Evolutionary conservation across 192 early-diverging fungal species (phyloP).

Genomic region (Backusella macrospora): DNA sequence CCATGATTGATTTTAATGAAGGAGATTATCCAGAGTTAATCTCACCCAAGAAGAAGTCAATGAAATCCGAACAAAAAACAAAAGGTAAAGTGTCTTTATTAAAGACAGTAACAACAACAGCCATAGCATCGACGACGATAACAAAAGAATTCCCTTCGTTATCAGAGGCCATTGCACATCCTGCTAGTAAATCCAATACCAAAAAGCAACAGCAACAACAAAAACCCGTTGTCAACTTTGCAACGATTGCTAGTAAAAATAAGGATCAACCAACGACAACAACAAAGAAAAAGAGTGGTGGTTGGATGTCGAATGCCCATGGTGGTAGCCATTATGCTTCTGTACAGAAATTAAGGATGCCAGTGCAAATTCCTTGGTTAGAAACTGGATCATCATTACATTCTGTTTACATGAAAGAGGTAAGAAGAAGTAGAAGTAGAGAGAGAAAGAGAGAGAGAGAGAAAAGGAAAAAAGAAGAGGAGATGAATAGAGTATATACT

Average conservation of each 20-base stretch:
- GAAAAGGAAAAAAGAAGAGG: too few species aligned
- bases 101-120: neutral
- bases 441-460: too few species aligned
- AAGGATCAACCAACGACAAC: conserved; percentile 27
- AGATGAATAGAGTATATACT: too few species aligned
- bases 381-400: conserved; percentile 48
- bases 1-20: neutral
- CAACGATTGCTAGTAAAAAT: conserved; percentile 45
- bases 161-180: neutral
- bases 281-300: conserved; percentile 17
- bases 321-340: neutral
- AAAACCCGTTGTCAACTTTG: conserved; percentile 37
- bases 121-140: neutral
- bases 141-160: conserved; percentile 17
- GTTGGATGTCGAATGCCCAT: neutral
- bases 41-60: neutral
- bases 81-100: neutral
- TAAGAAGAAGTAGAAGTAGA: neutral
- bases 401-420: conserved; percentile 38
- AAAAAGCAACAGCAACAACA: neutral
- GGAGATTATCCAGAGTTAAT: conserved; percentile 19
- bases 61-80: conserved; percentile 14
- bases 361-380: conserved; percentile 50
- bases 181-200: neutral
- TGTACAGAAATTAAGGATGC: conserved; percentile 17